Evolutionary conservation across 352 stramenopile genomes (phyloP).

Genomic region (Detonula confervacea): DNA sequence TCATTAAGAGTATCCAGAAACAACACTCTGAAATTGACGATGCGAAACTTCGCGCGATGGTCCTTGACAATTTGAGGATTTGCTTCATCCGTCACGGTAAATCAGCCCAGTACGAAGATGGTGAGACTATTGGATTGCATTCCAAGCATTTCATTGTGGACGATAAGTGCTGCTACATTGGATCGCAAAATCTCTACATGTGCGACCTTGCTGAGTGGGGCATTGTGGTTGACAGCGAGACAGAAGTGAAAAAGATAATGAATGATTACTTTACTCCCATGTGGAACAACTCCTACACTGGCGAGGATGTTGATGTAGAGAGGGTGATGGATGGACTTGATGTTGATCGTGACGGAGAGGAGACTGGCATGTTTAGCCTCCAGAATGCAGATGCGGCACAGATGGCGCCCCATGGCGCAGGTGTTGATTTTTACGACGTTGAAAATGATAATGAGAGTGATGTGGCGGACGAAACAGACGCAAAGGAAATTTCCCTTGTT

Average conservation of each 20-base stretch:
- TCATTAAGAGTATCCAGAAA: conserved; percentile 64
- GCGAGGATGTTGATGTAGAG: conserved; percentile 63
- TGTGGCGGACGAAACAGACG: no score
- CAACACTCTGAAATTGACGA: conserved; percentile 42
- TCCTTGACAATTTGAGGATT: conserved; percentile 62
- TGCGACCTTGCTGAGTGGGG: conserved; percentile 72
- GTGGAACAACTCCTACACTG: conserved; percentile 59
- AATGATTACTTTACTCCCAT: conserved; percentile 58
- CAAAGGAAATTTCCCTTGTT: no score
- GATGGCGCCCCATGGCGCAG: no score
- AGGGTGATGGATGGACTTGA: conserved; percentile 64
- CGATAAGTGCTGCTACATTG: conserved; percentile 64
- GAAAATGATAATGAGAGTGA: no score
- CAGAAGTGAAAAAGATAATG: conserved; percentile 46
- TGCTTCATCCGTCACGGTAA: conserved; percentile 51
- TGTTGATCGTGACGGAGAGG: conserved; percentile 53
- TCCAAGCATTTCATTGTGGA: conserved; percentile 74
- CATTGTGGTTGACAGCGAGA: conserved; percentile 57
- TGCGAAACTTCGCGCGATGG: conserved; percentile 47
- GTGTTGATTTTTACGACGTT: no score
- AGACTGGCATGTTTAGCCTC: no score
- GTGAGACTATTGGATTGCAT: conserved; percentile 56
- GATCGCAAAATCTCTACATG: conserved; percentile 68
- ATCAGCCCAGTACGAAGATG: conserved; percentile 44
- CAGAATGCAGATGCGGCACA: no score